Evolutionary conservation across 352 stramenopile species (phyloP), one percentile per base, ranked within the genome.

Genomic region (Pythium grandisporangium): DNA sequence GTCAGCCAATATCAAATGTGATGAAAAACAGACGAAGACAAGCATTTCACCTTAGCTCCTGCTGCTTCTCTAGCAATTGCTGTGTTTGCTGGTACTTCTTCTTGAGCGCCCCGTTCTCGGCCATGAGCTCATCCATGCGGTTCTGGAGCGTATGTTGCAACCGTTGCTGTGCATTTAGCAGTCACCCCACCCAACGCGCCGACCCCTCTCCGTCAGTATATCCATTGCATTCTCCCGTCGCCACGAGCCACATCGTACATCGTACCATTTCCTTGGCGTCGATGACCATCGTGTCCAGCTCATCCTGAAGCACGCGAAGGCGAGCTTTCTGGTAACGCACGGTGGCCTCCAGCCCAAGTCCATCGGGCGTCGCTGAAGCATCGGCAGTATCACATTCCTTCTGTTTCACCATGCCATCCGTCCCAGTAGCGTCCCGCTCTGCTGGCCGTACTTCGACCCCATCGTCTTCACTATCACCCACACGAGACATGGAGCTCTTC

Each of bases 311-410:
- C 17, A 90, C 61, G 7, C 70, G 74, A 6, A 90, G 47, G 8
- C 76, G 60, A 3, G 74, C 72, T 54, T 87, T 87, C 40, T 90
- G 77, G 40, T 84, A 85, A 17, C 77, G 61, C 12, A 88, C 41
- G 0, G 77, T 83, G 17, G 72, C 65, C 29, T 86, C 76, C 0
- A 79, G 37, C 2, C 74, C 63, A 1, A 84, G 53, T 30, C 68
- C 70, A 38, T 77, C 60, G 0, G 57, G 58, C 0, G 47, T 38
- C 5, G 14, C 45, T 7, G 39, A 14, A 2, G 16, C n/a, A n/a
- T n/a, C n/a, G n/a, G n/a, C n/a, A n/a, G n/a, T n/a, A n/a, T n/a
- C n/a, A n/a, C n/a, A n/a, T n/a, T n/a, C n/a, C n/a, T n/a, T n/a
- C n/a, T n/a, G n/a, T n/a, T n/a, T n/a, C n/a, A n/a, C n/a, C n/a